Evolutionary conservation across 441 rosid species (phyloP), one percentile per base, ranked within the genome.

Genomic region (Kokia cookei): DNA sequence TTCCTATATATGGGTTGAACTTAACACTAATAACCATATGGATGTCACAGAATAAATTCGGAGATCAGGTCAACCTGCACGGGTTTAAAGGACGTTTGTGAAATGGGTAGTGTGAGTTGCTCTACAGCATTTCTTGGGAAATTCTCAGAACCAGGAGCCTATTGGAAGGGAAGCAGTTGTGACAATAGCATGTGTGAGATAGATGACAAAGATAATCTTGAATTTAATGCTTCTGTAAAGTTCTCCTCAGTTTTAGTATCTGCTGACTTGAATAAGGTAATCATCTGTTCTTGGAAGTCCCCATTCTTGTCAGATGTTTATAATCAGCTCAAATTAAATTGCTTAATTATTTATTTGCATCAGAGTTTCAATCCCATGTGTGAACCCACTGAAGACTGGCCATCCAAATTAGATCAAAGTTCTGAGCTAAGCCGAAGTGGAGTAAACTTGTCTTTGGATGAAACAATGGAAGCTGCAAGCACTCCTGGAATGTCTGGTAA

Each of bases 361-460:
- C 89, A 95, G 98, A 93, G 98, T 80, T 91, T 91, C 78, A 95
- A 91, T 80, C 98, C 97, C 60, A 86, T 93, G 91, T 72, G 87
- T 76, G 89, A 88, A 72, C 88, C 94, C 70, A 78, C 77, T 67
- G 89, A 88, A 76, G 84, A 85, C 61, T 86, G 88, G 88, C 74
- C 88, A 12, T 77, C 83, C 84, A 82, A 86, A 65, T 83, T 86
- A 50, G 87, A 86, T 60, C 86, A 75, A 76, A 82, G 80, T 79
- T 75, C 83, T 37, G 80, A 81, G 77, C 50, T 80, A 82, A 80
- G 63, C 75, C 78, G 79, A 73, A 82, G 81, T 68, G 84, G 77
- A 75, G 73, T 76, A 54, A 76, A 82, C 82, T 62, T 83, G 59
- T 73, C 81, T 75, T 82, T 82, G 59, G 78, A 66, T 79, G 86